Evolutionary conservation across 2,329 filamentous ascomycete genomes (phyloP).

Genomic region (Zasmidium cellare): DNA sequence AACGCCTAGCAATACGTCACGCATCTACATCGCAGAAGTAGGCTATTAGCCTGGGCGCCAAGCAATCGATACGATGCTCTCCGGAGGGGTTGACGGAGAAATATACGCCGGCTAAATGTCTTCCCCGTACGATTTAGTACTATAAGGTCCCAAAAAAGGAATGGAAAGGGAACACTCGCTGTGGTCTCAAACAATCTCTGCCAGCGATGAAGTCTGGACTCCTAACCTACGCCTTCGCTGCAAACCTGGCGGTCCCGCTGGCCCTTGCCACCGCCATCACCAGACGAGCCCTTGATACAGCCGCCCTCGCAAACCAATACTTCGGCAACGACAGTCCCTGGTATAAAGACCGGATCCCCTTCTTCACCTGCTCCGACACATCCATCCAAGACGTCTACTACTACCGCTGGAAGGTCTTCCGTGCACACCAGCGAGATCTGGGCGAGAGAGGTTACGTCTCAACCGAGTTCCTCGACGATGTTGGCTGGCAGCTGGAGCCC

Average conservation of each 20-base stretch:
- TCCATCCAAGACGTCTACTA: conserved; percentile 47
- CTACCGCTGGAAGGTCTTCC: conserved; percentile 48
- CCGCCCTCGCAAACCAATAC: conserved; percentile 34
- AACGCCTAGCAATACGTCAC: too few species aligned
- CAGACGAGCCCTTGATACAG: conserved; percentile 27
- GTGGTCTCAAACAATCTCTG: too few species aligned
- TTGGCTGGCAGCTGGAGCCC: conserved; percentile 44
- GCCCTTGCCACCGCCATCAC: not conserved
- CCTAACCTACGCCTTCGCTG: not conserved
- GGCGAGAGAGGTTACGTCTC: conserved; percentile 46
- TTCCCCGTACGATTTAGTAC: not conserved
- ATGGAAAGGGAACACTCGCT: too few species aligned
- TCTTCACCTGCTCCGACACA: conserved; percentile 41
- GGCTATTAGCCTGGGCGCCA: not conserved
- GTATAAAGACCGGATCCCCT: conserved; percentile 41
- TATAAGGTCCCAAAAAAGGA: too few species aligned
- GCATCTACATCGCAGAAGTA: too few species aligned
- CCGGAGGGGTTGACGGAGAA: not conserved
- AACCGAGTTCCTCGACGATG: conserved; percentile 47
- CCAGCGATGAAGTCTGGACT: not conserved
- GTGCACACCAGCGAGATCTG: conserved; percentile 46
- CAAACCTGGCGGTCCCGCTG: not conserved
- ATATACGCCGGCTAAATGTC: not conserved
- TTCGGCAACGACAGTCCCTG: conserved; percentile 44
- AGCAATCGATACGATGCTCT: not conserved